Conservation (phyloP, 306 rosid species). For the Glycine tomentella region DNA sequence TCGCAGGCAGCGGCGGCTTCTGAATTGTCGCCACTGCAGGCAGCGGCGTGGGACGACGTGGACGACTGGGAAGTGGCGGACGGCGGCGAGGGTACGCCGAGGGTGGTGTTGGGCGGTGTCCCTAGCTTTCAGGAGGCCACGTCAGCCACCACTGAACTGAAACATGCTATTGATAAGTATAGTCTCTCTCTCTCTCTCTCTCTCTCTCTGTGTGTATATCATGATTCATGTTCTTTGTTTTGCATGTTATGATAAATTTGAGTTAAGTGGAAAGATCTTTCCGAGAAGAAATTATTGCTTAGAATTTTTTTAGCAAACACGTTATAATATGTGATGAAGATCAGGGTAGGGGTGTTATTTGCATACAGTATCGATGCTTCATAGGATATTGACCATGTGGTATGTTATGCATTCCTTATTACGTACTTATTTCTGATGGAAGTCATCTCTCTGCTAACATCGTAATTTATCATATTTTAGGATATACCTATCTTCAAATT, state of each 20-base stretch:
- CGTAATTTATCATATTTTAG: conserved; percentile 45
- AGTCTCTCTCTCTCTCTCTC: not conserved
- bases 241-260: not conserved
- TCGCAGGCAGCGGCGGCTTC: conserved; percentile 20
- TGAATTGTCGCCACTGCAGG: no score
- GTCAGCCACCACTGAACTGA: conserved; percentile 48
- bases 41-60: not conserved
- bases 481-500: conserved; percentile 59
- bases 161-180: conserved; percentile 71
- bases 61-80: not conserved
- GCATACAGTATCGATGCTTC: no score
- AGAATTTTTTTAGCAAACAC: no score
- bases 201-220: no score
- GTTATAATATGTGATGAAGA: no score
- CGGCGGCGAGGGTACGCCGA: not conserved
- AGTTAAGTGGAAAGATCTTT: no score
- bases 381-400: no score
- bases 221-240: not conserved
- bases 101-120: not conserved
- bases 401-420: no score
- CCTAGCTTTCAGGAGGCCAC: not conserved
- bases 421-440: not conserved
- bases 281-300: no score
- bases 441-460: not conserved
- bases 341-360: no score